Base-by-base conservation (phyloP, 495 filamentous ascomycete species). In the Chaetomium cochliodes region DNA sequence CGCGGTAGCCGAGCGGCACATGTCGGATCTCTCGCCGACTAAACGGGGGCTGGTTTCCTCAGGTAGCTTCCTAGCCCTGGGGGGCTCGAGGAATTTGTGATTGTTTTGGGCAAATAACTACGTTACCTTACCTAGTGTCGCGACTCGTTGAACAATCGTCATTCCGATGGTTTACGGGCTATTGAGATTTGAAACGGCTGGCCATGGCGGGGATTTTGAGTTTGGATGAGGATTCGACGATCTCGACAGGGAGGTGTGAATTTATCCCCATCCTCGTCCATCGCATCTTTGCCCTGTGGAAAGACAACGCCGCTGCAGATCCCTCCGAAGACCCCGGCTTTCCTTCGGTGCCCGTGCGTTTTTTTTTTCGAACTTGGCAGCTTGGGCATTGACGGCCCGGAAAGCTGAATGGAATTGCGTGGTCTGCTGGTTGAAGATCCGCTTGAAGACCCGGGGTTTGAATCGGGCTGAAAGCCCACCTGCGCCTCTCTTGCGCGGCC, bases 1-100 rank as follows among this genome's bases (percentile, higher is more conserved):
- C 67, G 67, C 66, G 69, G 60, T 41, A 67, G 67, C 66, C 64
- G 69, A 39, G 26, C 26, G 39, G 53, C 23, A 37, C 18, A 28
- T 42, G 15, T 8, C 25, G 13, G 9, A 6, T 26, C 23, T 18
- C 4, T 52, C 49, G 22, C 16, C 9, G 44, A 47, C 44, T 37
- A 9, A 2, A 44, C 41, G 5, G 39, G 39, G 41, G 41, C 41
- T 44, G 41, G 1, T 18, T 6, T 44, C 4, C 39, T 15, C n/a
- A 30, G 28, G 28, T n/a, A n/a, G 3, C 13, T 15, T 44, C 13
- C 41, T 18, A 4, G 41, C 41, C 18, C 41, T 18, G 13, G 41
- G 11, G 41, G 41, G 13, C 18, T 15, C 28, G 41, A 44, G 11
- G 13, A 16, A 18, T 22, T 47, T 47, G 33, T 47, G 5, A 47